These are phyloP conservation scores for Butyriboletus loyo DNA, from an alignment of 768 basidiomycete genomes.

Conservation along the genomic window DNA sequence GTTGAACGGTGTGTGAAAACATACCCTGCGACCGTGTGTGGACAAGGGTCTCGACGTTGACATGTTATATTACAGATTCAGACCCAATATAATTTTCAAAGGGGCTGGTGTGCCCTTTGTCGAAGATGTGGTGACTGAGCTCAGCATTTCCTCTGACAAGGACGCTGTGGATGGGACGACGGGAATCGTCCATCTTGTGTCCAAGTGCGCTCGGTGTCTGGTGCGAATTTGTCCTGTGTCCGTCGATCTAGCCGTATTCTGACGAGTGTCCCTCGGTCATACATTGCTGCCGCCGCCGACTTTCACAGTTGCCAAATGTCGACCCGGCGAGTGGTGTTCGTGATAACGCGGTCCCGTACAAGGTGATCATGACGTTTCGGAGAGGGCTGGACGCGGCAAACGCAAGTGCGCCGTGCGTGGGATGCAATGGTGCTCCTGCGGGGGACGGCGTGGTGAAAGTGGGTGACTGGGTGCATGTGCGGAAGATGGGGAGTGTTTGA, in stretches of 20 bases:
- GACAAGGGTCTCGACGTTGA: constrained; percentile 1
- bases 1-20: constrained; percentile 54
- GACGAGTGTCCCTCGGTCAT: neutral
- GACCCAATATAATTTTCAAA: constrained; percentile 70
- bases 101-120: constrained; percentile 66
- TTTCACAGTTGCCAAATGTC: constrained; percentile 66
- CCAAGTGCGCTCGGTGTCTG: constrained; percentile 68
- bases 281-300: neutral
- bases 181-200: constrained; percentile 52
- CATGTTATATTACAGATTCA: constrained; percentile 46
- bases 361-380: constrained; percentile 72
- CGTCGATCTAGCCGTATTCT: neutral
- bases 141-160: constrained; percentile 44
- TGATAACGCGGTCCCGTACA: constrained; percentile 73
- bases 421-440: constrained; percentile 58
- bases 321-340: constrained; percentile 59
- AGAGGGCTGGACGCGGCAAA: constrained; percentile 50
- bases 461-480: constrained; percentile 58
- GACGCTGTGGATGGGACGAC: constrained; percentile 16
- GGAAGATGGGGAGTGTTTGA: constrained; percentile 37
- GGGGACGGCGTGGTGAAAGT: constrained; percentile 53
- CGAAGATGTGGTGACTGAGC: constrained; percentile 68
- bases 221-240: constrained; percentile 40
- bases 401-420: constrained; percentile 58
- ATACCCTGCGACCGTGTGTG: neutral